phyloP scores from a whole-genome alignment of 768 basidiomycete genomes.

The Russula ochroleuca region DNA sequence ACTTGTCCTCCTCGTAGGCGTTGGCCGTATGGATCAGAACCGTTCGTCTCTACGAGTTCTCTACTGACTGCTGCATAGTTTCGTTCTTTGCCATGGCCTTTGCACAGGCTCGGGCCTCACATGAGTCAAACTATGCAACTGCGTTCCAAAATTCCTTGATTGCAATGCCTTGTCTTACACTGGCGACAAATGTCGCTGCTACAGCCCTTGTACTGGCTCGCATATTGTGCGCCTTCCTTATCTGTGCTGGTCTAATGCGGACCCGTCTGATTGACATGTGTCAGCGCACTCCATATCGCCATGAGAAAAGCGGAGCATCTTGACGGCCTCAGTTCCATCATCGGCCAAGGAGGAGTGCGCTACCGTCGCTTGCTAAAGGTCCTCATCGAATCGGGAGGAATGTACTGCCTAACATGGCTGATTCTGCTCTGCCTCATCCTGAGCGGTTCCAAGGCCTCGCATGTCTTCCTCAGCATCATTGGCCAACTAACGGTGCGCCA shows the following conservation, averaged over 20 bases:
- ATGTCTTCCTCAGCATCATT: slow-evolving; percentile 5
- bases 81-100: slow-evolving; percentile 11
- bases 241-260: background rate
- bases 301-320: background rate
- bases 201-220: slow-evolving; percentile 12
- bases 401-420: slow-evolving; percentile 24
- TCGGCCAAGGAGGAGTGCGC: background rate
- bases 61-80: slow-evolving; percentile 10
- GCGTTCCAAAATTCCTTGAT: slow-evolving; percentile 6
- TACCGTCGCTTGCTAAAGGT: slow-evolving; percentile 16
- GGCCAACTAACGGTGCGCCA: slow-evolving; percentile 16
- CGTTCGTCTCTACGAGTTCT: background rate
- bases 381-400: slow-evolving; percentile 24
- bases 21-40: slow-evolving; percentile 8
- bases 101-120: background rate
- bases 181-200: slow-evolving; percentile 18
- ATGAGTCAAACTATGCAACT: background rate
- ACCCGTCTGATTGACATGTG: background rate
- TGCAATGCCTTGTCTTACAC: slow-evolving; percentile 10
- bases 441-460: background rate
- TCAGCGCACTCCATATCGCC: slow-evolving; percentile 1
- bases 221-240: background rate
- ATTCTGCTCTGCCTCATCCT: slow-evolving; percentile 12
- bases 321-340: background rate
- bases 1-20: slow-evolving; percentile 17